Evolutionary conservation across 768 basidiomycete species (phyloP).

Genomic region (Cystofilobasidium macerans): DNA sequence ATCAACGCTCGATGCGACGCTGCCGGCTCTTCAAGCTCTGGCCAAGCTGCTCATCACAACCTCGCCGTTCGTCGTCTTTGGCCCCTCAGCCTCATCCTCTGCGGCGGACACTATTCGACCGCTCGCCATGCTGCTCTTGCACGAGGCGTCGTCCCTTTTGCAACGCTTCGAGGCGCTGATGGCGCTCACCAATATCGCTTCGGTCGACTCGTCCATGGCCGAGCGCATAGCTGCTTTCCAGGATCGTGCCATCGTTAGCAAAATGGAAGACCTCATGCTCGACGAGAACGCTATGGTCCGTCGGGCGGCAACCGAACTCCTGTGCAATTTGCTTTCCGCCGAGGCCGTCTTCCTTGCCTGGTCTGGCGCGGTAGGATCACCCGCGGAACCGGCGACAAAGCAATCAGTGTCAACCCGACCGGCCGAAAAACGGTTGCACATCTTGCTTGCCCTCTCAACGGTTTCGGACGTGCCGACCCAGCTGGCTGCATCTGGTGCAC

Average conservation of each 20-base stretch:
- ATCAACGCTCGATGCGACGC: constrained; percentile 1
- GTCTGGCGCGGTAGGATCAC: constrained; percentile 34
- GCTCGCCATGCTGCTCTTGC: constrained; percentile 59
- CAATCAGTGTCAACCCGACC: constrained; percentile 29
- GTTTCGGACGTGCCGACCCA: constrained; percentile 75
- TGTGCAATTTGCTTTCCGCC: constrained; percentile 79
- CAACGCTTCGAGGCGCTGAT: constrained; percentile 88
- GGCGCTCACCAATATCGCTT: constrained; percentile 91
- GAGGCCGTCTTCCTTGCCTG: constrained; percentile 67
- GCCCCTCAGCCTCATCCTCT: constrained; percentile 62
- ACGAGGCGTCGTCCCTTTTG: constrained; percentile 56
- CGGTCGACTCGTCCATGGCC: constrained; percentile 56
- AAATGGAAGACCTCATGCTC: constrained; percentile 33
- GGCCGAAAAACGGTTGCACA: constrained; percentile 47
- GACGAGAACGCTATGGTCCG: constrained; percentile 74
- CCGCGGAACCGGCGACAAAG: background rate
- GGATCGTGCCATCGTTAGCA: constrained; percentile 42
- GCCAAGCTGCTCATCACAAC: constrained; percentile 89
- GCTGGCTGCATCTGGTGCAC: constrained; percentile 78
- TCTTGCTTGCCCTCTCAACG: constrained; percentile 74
- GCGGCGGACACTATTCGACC: constrained; percentile 67
- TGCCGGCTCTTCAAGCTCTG: constrained; percentile 66
- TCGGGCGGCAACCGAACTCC: constrained; percentile 76
- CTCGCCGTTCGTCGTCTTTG: constrained; percentile 80
- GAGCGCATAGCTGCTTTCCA: constrained; percentile 50